Base-by-base conservation (phyloP, 208 protist species). In the Acanthamoeba royreba region DNA sequence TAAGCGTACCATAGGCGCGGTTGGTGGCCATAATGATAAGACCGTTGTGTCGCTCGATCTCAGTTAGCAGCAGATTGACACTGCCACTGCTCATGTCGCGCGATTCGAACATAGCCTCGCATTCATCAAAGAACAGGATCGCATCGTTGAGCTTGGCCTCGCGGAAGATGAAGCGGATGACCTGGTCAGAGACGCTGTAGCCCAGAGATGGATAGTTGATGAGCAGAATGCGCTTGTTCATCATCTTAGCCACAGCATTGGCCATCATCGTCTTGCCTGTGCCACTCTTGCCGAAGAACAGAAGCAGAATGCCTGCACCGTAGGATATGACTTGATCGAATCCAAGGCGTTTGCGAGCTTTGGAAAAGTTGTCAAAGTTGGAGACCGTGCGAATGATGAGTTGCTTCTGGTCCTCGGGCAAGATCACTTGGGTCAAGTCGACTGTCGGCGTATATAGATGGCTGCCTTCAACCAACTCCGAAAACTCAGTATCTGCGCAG, bases 101-200 rank as follows among this genome's bases (percentile, higher is more conserved):
- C n/a, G 52, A 63, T 55, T 95, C 58, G 63, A 96, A 96, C 15
- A 96, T 33, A 3, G 94, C 38, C 53, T 96, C 95, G 52, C 94
- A 96, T 47, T 96, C 95, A 58, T 96, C 74, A 92, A 96, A 96
- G 47, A 96, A 95, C 9, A 96, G 35, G 61, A 96, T 91, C 42
- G 95, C 89, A 49, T 96, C 94, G 38, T 94, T 46, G 25, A 96
- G 79, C 92, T 96, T 96, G 46, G 95, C 95, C 90, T 96, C 94
- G 40, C 93, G 92, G 85, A 96, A 96, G 52, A 96, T 95, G 45
- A 95, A 72, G 35, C 77, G 74, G 5, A 96, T 91, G 25, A 85
- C 33, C 8, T 61, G 72, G 43, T 63, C 92, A 19, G 58, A 43
- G 35, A 85, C 4, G 49, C 79, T 83, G 40, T 5, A 69, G 0